phyloP scores from a whole-genome alignment of 257 asterid species.

The Schizonepeta tenuifolia region DNA sequence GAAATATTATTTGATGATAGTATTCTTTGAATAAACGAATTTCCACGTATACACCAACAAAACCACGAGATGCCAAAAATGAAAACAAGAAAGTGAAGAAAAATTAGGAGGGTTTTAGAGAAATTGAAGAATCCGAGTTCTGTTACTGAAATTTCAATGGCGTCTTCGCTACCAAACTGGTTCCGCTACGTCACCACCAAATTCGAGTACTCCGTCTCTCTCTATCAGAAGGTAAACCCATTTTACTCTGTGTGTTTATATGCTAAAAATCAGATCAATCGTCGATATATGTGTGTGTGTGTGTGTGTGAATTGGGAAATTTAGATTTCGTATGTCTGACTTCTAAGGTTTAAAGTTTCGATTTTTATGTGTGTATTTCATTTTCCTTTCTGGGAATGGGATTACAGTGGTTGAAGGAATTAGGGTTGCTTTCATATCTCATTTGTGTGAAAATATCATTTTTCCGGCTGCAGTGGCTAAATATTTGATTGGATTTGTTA shows the following conservation, averaged over 20 bases:
- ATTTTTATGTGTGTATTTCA: not conserved
- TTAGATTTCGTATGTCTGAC: not conserved
- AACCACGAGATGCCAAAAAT: not conserved
- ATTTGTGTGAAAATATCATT: not conserved
- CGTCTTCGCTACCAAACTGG: slow-evolving; percentile 57
- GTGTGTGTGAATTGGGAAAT: not conserved
- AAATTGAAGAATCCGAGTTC: not conserved
- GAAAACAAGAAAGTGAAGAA: not conserved
- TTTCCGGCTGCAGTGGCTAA: not conserved
- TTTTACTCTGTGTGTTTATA: not conserved
- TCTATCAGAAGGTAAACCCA: slow-evolving; percentile 57
- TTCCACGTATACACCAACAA: slow-evolving; percentile 1
- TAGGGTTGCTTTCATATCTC: not conserved
- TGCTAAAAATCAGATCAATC: not conserved
- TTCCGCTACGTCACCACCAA: slow-evolving; percentile 65
- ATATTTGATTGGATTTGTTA: slow-evolving; percentile 12
- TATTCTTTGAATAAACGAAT: not conserved
- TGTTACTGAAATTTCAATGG: slow-evolving; percentile 45
- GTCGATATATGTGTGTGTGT: not conserved
- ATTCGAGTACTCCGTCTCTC: slow-evolving; percentile 58
- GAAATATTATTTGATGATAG: not conserved
- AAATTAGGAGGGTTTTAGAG: slow-evolving; percentile 32
- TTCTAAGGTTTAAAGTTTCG: not conserved
- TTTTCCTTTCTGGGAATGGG: not conserved
- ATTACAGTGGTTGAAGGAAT: not conserved